Evolutionary conservation across 202 grass and related monocot species (phyloP).

Genomic region (Brachypodium distachyon): DNA sequence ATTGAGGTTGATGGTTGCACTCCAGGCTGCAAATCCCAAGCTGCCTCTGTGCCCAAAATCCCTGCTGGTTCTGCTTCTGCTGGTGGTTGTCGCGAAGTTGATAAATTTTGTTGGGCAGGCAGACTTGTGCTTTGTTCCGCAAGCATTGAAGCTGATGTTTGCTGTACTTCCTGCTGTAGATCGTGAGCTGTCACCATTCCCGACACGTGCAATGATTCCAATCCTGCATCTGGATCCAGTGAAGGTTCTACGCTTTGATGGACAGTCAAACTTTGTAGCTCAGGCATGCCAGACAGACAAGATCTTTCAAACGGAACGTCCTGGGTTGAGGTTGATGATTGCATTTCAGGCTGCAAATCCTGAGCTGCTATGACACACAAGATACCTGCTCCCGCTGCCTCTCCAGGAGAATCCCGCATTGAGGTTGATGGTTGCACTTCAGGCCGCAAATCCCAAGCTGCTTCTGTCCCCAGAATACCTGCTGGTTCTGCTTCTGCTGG

Average conservation of each 20-base stretch:
- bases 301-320: constrained; percentile 4
- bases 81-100: neutral
- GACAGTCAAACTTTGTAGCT: neutral
- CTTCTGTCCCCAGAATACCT: neutral
- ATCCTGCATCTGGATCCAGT: neutral
- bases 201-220: neutral
- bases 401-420: neutral
- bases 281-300: neutral
- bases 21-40: neutral
- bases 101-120: constrained; percentile 6
- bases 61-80: neutral
- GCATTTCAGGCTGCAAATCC: neutral
- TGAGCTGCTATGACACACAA: neutral
- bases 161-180: neutral
- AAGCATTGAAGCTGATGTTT: too few relatives aligned
- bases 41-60: neutral
- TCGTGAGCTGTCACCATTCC: neutral
- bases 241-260: constrained; percentile 1
- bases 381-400: neutral
- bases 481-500: neutral
- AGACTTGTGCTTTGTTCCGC: too few relatives aligned
- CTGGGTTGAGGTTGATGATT: neutral
- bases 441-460: neutral
- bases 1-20: too few relatives aligned
- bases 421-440: neutral